These are phyloP conservation scores for Xerocomus spinulosus DNA, from an alignment of 768 basidiomycete species.

Conservation along the genomic window DNA sequence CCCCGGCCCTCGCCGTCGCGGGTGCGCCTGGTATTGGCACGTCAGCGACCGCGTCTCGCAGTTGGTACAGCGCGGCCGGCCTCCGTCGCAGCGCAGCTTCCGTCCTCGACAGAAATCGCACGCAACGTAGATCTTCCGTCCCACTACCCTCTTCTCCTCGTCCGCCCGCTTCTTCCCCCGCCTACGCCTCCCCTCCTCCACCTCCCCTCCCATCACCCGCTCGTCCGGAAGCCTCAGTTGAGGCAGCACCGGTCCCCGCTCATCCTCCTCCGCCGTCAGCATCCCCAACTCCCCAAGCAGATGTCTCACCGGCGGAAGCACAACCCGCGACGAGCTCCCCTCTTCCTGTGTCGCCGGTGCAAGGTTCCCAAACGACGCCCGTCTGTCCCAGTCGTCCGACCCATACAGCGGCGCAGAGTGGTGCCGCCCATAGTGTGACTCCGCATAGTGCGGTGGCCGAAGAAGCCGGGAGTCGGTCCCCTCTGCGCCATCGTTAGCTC, in stretches of 20 bases:
- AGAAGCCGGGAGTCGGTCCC: conserved; percentile 15
- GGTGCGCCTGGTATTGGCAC: conserved; percentile 51
- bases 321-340: conserved; percentile 18
- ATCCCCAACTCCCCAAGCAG: conserved; percentile 24
- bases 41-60: conserved; percentile 49
- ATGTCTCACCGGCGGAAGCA: conserved; percentile 28
- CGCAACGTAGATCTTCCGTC: conserved; percentile 43
- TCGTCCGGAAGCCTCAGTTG: conserved; percentile 27
- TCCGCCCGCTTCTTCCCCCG: conserved; percentile 17
- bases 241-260: conserved; percentile 24
- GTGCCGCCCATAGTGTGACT: conserved; percentile 22
- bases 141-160: conserved; percentile 22
- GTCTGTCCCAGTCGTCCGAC: conserved; percentile 21
- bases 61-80: conserved; percentile 56
- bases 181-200: conserved; percentile 11
- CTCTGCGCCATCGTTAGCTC: conserved; percentile 15
- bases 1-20: conserved; percentile 66
- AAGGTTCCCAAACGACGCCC: conserved; percentile 20
- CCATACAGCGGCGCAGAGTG: conserved; percentile 24
- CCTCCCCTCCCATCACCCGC: conserved; percentile 3
- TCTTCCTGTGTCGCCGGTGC: conserved; percentile 11
- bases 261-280: conserved; percentile 13
- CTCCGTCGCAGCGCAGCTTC: conserved; percentile 72
- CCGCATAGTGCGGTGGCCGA: conserved; percentile 15
- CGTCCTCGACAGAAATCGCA: conserved; percentile 80